Percentiles rank a stretch among this genome's conserved stretches.
These are phyloP conservation scores for Solanum hybrid DNA, from an alignment of 305 asterid genomes.

Conservation along the genomic window DNA sequence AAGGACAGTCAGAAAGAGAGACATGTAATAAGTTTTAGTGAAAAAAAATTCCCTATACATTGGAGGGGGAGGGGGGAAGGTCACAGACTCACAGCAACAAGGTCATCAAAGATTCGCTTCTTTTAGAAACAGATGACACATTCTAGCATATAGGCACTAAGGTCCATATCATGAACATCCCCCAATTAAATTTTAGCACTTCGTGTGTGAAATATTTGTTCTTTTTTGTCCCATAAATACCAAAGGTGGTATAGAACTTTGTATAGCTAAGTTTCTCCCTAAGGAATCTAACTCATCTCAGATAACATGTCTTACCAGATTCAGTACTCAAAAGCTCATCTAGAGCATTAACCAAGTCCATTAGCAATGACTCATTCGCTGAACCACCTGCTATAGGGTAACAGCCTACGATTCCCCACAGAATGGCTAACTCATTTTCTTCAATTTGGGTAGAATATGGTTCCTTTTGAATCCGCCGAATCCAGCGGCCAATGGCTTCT, in stretches of 20 bases:
- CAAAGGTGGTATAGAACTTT: not conserved
- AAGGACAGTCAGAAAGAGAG: slow-evolving; percentile 7
- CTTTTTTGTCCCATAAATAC: not conserved
- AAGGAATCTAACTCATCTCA: not conserved
- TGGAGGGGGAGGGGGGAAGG: not conserved
- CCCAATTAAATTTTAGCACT: not conserved
- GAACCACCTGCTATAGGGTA: slow-evolving; percentile 44
- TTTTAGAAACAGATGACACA: not conserved
- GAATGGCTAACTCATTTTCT: slow-evolving; percentile 46
- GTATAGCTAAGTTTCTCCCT: not conserved
- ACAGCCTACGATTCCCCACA: slow-evolving; percentile 79
- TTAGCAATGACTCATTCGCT: slow-evolving; percentile 35
- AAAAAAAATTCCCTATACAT: not conserved
- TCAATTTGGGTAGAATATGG: slow-evolving; percentile 23
- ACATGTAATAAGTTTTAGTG: not conserved
- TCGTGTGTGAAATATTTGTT: not conserved
- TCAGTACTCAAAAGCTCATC: slow-evolving; percentile 54
- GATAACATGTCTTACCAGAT: slow-evolving; percentile 41
- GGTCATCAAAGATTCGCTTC: not conserved
- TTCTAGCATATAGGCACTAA: not conserved
- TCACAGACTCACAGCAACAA: not conserved
- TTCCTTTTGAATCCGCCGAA: slow-evolving; percentile 32
- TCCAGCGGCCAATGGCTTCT: slow-evolving; percentile 45
- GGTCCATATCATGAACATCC: not conserved
- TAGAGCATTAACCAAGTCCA: slow-evolving; percentile 60